Base-by-base conservation (phyloP, 257 asterid species). In the Solanum chaucha region DNA sequence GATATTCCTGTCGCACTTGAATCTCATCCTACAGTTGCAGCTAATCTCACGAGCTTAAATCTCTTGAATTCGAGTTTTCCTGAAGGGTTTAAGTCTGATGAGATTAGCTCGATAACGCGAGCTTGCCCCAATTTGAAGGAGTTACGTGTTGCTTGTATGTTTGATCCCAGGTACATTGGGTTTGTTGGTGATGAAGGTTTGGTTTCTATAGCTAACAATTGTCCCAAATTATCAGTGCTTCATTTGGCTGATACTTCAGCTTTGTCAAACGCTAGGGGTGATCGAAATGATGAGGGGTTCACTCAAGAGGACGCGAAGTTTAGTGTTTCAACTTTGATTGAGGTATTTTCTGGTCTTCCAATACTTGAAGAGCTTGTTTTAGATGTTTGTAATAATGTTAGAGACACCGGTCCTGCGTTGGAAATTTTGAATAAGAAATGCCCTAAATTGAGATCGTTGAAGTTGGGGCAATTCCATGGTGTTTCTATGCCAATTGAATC, bases 391-490 rank as follows among this genome's bases (percentile, higher is more conserved):
- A 91, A 93, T 81, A 95, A 93, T 88, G 93, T 97, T 75, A 90
- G 95, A 85, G 94, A 94, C 20, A 93, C 94, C 44, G 98, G 98
- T 34, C 94, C 98, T 15, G 99, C 98, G 0, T 87, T 96, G 73
- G 99, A 97, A 89, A 91, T 92, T 68, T 96, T 97, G 87, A 90
- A 88, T 58, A 80, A 91, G 41, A 96, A 92, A 86, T 95, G 99
- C 87, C 93, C 94, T 35, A 94, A 89, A 86, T 86, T 95, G 92
- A 96, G 89, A 88, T 90, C 90, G 5, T 93, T 97, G n/a, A 97
- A 92, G 81, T 87, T 97, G 84, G 97, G 99, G 74, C 94, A 90
- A 71, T 94, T 97, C 83, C 98, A 94, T 73, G 99, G 98, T 65
- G 88, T 96, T 85, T 94, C 97, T 9, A 26, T 92, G 89, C 98